phyloP scores from a whole-genome alignment of 441 rosid genomes.

The Gossypium trilobum region DNA sequence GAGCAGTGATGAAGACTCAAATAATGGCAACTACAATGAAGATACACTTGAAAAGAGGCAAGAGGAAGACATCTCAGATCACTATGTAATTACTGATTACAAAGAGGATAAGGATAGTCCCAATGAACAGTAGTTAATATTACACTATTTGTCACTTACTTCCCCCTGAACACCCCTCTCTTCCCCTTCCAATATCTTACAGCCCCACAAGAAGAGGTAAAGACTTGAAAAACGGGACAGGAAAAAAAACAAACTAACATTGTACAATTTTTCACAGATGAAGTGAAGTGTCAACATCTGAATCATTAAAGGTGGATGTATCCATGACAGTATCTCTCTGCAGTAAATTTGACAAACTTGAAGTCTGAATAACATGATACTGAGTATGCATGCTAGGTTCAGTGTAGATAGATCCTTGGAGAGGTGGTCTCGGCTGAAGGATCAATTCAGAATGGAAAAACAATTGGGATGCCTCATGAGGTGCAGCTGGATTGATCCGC shows the following conservation, averaged over 20 bases:
- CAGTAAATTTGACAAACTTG: constrained; percentile 19
- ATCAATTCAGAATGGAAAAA: constrained; percentile 23
- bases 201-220: constrained; percentile 19
- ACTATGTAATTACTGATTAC: constrained; percentile 39
- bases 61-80: constrained; percentile 36
- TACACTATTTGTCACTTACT: constrained; percentile 11
- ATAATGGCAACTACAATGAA: constrained; percentile 23
- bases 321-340: constrained; percentile 20
- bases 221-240: constrained; percentile 18
- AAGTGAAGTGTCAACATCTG: constrained; percentile 43
- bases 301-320: constrained; percentile 25
- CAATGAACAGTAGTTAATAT: constrained; percentile 23
- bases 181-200: constrained; percentile 16
- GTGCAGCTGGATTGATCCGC: constrained; percentile 15
- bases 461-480: constrained; percentile 15
- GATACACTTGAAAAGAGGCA: constrained; percentile 30
- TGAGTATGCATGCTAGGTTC: constrained; percentile 15
- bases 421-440: constrained; percentile 18
- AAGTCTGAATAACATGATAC: constrained; percentile 18
- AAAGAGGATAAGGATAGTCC: constrained; percentile 32
- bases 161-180: not conserved
- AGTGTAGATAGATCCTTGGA: constrained; percentile 10
- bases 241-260: constrained; percentile 21
- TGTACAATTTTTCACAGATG: constrained; percentile 34
- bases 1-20: constrained; percentile 54